Conservation (phyloP, 2,329 filamentous ascomycete species). For the Ampelomyces quisqualis region DNA sequence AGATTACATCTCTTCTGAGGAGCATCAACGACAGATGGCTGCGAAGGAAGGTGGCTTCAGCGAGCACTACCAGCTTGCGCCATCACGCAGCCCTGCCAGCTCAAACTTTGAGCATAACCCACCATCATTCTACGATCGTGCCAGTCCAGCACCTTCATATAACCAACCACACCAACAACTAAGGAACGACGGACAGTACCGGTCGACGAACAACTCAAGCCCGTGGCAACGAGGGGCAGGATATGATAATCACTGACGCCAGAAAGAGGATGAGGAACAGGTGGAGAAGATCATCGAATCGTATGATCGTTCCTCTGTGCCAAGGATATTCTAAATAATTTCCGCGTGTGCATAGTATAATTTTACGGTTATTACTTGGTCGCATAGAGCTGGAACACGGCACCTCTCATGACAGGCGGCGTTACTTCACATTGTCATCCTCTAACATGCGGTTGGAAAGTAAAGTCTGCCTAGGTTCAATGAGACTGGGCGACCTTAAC, state of each 20-base stretch:
- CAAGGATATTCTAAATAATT: constrained; percentile 27
- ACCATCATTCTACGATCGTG: constrained; percentile 39
- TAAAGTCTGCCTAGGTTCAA: constrained; percentile 4
- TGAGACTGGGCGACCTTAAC: constrained; percentile 5
- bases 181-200: constrained; percentile 37
- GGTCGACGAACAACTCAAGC: constrained; percentile 57
- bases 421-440: constrained; percentile 14
- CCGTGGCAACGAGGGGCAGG: constrained; percentile 67
- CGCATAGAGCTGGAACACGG: constrained; percentile 20
- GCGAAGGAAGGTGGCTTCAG: constrained; percentile 44
- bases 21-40: constrained; percentile 33
- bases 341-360: constrained; percentile 35
- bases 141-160: constrained; percentile 35
- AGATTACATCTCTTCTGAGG: constrained; percentile 63
- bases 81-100: constrained; percentile 47
- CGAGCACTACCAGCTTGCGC: constrained; percentile 45
- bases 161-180: constrained; percentile 30
- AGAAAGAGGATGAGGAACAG: constrained; percentile 41
- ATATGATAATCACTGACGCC: constrained; percentile 59
- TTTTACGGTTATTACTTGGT: constrained; percentile 22
- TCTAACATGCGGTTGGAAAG: constrained; percentile 3
- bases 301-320: constrained; percentile 37
- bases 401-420: constrained; percentile 26
- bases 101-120: constrained; percentile 41
- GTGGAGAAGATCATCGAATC: constrained; percentile 40